Evolutionary conservation across 2,329 filamentous ascomycete genomes (phyloP).

Genomic region (Tolypocladium cylindrosporum): DNA sequence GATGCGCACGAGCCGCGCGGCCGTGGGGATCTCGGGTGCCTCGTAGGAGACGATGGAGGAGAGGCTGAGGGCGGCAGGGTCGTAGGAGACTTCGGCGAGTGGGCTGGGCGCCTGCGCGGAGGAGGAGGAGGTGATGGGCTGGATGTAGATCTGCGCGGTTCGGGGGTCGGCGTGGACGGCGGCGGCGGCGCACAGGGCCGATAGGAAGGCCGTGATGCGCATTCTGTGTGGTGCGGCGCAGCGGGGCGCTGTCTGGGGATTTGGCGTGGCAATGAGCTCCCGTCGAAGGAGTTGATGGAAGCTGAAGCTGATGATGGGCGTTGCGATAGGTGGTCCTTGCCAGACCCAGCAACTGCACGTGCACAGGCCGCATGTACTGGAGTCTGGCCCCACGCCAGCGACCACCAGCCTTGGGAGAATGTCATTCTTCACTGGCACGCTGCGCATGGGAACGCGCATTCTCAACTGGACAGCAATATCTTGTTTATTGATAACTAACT

Average conservation of each 20-base stretch:
- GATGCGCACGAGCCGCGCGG: conserved; percentile 41
- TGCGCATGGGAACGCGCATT: not conserved
- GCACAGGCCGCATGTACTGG: not conserved
- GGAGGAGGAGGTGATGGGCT: conserved; percentile 31
- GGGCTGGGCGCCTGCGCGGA: conserved; percentile 19
- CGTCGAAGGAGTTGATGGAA: not conserved
- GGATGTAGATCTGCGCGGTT: conserved; percentile 43
- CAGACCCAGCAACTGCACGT: not conserved
- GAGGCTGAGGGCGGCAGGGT: conserved; percentile 30
- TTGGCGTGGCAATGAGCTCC: not conserved
- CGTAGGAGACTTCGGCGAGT: conserved; percentile 50
- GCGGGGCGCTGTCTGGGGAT: not conserved
- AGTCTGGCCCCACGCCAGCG: not conserved
- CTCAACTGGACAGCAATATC: too few relatives aligned
- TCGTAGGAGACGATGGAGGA: conserved; percentile 45
- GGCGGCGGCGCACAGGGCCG: conserved; percentile 31
- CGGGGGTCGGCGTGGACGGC: conserved; percentile 29
- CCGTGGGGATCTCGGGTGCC: conserved; percentile 39
- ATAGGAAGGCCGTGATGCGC: conserved; percentile 29
- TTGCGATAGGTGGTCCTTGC: not conserved
- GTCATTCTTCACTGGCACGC: not conserved
- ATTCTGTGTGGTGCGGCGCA: conserved; percentile 17
- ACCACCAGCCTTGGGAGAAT: not conserved
- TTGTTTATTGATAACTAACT: not conserved
- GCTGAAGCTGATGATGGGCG: not conserved